A percentile compares a stretch with the other conserved stretches of the same genome.
Evolutionary conservation across 2,329 filamentous ascomycete species (phyloP).

Genomic region (Diaporthe citrichinensis): DNA sequence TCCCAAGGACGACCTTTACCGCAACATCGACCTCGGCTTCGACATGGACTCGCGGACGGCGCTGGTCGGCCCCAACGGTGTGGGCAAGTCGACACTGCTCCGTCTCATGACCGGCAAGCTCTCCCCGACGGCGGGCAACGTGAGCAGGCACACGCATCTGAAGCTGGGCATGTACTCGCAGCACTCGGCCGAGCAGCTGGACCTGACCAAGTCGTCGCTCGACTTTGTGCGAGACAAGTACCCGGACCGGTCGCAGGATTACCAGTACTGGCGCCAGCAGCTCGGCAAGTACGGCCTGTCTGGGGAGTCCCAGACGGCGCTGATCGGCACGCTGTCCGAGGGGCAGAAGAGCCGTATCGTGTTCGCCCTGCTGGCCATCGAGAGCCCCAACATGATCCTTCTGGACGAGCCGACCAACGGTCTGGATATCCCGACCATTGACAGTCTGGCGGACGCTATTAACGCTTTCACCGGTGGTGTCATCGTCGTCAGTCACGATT

Average conservation of each 20-base stretch:
- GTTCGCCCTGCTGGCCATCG: conserved; percentile 95
- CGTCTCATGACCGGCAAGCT: conserved; percentile 97
- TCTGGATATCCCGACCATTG: conserved; percentile 98
- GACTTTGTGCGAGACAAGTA: conserved; percentile 99
- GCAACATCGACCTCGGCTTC: conserved; percentile 96
- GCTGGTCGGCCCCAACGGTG: conserved; percentile 98
- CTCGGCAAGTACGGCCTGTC: conserved; percentile 94
- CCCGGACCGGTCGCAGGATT: conserved; percentile 89
- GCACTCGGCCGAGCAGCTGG: conserved; percentile 98
- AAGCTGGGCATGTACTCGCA: conserved; percentile 99
- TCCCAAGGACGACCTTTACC: conserved; percentile 91
- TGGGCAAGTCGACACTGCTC: conserved; percentile 97
- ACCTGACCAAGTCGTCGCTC: conserved; percentile 96
- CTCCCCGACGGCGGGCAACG: conserved; percentile 83
- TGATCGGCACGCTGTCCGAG: conserved; percentile 98
- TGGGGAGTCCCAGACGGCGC: conserved; percentile 93
- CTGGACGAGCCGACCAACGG: conserved; percentile 99
- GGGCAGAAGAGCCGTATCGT: conserved; percentile 99
- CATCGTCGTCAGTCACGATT: conserved; percentile 98
- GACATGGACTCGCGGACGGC: conserved; percentile 99
- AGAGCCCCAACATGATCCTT: conserved; percentile 96
- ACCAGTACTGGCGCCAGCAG: conserved; percentile 99
- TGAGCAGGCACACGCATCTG: conserved; percentile 95
- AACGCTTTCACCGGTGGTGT: conserved; percentile 97
- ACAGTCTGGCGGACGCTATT: conserved; percentile 97